Conservation (phyloP, 495 filamentous ascomycete species). For the Cladorrhinum samala region DNA sequence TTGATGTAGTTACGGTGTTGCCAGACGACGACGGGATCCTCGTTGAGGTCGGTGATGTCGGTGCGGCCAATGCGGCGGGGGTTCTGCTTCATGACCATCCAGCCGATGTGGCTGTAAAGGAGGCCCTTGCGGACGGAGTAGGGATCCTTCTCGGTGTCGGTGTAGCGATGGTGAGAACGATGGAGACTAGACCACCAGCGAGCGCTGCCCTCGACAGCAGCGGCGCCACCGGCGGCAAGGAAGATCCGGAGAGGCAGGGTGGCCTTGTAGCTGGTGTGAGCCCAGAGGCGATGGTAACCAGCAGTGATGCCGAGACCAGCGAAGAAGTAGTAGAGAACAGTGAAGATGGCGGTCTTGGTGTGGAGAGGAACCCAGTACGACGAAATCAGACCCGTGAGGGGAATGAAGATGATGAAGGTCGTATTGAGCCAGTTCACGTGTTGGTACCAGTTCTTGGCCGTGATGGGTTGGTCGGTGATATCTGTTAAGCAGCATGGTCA, state of each 20-base stretch:
- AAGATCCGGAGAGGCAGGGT: slow-evolving; percentile 81
- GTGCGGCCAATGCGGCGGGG: slow-evolving; percentile 89
- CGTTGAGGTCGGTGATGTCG: slow-evolving; percentile 94
- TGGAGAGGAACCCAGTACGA: slow-evolving; percentile 78
- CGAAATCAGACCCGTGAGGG: slow-evolving; percentile 65
- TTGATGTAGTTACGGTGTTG: slow-evolving; percentile 93
- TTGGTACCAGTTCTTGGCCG: slow-evolving; percentile 76
- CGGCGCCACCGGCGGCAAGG: slow-evolving; percentile 85
- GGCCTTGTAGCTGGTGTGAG: slow-evolving; percentile 93
- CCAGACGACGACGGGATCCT: slow-evolving; percentile 88
- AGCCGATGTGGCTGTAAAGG: slow-evolving; percentile 90
- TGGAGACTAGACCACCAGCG: slow-evolving; percentile 97
- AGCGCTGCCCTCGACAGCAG: slow-evolving; percentile 92
- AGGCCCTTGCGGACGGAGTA: slow-evolving; percentile 97
- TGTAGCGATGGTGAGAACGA: slow-evolving; percentile 97
- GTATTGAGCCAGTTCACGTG: slow-evolving; percentile 97
- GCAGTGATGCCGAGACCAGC: slow-evolving; percentile 77
- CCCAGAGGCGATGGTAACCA: slow-evolving; percentile 90
- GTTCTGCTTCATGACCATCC: slow-evolving; percentile 94
- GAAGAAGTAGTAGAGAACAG: slow-evolving; percentile 85
- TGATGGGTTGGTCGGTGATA: slow-evolving; percentile 61
- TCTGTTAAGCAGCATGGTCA: slow-evolving; percentile 22
- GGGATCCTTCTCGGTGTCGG: slow-evolving; percentile 98
- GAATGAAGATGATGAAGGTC: slow-evolving; percentile 78
- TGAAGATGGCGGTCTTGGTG: slow-evolving; percentile 70